phyloP scores from a whole-genome alignment of 768 basidiomycete species.

The Panaeolus cyanescens region DNA sequence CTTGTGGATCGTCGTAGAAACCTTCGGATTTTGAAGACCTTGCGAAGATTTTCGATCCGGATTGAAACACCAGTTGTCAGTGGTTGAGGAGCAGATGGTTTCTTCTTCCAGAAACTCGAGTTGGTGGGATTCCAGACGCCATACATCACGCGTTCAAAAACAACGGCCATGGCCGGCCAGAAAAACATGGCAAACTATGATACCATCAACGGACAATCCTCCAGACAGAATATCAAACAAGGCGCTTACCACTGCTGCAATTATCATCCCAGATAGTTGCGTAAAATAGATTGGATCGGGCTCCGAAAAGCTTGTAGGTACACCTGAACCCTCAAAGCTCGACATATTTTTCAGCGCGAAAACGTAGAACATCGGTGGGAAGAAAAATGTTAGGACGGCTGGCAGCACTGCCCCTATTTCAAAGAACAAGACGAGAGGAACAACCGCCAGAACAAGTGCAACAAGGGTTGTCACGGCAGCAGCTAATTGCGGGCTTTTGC shows the following conservation, averaged over 20 bases:
- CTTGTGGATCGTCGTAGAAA: slow-evolving; percentile 40
- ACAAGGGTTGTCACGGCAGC: slow-evolving; percentile 67
- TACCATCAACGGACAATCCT: background rate
- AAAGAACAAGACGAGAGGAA: slow-evolving; percentile 53
- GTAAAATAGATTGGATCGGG: slow-evolving; percentile 62
- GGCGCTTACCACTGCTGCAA: slow-evolving; percentile 62
- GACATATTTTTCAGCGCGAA: slow-evolving; percentile 68
- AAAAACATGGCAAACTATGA: slow-evolving; percentile 66
- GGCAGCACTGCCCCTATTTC: slow-evolving; percentile 44
- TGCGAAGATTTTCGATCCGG: slow-evolving; percentile 46
- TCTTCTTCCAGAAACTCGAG: slow-evolving; percentile 37
- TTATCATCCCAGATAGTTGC: slow-evolving; percentile 54
- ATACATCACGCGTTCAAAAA: slow-evolving; percentile 62
- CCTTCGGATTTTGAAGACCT: slow-evolving; percentile 52
- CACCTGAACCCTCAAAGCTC: slow-evolving; percentile 62
- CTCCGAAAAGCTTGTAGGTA: slow-evolving; percentile 52
- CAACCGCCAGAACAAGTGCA: slow-evolving; percentile 63
- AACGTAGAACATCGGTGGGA: slow-evolving; percentile 78
- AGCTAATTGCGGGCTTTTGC: slow-evolving; percentile 70
- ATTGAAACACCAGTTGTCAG: slow-evolving; percentile 59
- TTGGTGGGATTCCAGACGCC: slow-evolving; percentile 47
- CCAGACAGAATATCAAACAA: background rate
- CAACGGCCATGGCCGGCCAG: slow-evolving; percentile 66
- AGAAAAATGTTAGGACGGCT: slow-evolving; percentile 65
- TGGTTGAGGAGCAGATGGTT: slow-evolving; percentile 20